Evolutionary conservation across 2,329 filamentous ascomycete genomes (phyloP), one percentile per base, ranked within the genome.

Genomic region (Penicillium thymicola): DNA sequence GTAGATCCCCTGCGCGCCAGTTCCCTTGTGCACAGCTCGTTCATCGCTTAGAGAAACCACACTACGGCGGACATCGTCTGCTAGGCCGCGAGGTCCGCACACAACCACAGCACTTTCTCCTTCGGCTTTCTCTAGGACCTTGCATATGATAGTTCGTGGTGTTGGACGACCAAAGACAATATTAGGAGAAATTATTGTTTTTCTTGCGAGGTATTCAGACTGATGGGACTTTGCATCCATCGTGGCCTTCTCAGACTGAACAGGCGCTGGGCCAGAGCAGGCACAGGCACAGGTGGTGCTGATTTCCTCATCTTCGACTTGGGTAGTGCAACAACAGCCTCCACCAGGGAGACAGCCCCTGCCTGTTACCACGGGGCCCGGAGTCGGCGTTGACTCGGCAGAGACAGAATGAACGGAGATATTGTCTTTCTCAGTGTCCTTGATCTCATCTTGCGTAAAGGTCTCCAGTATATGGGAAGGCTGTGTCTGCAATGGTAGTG

Each of bases 11-110:
- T 87, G 84, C 14, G 85, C 85, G 0, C 84, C 85, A 0, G 82
- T 87, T 2, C 85, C 85, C 68, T 88, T 88, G 63, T 87, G 85
- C 42, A 88, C 84, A 4, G 84, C 85, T 30, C 85, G 76, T 70
- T 88, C 85, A 67, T 89, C 85, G 61, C 83, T 85, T 41, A 88
- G 63, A 9, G 67, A 75, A 3, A 82, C 83, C 0, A 84, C 83
- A 54, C 75, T 79, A 14, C 76, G 78, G 55, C 84, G 78, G 5
- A 84, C 81, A 59, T 82, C 78, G n/a, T 79, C 76, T 4, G 81
- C 79, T 45, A 88, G 66, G 0, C 81, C 79, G 1, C 72, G 67
- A 0, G 84, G 84, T 14, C 85, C 85, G 64, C 86, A 88, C 0
- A 84, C 84, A 2, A 86, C 80, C 0, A 88, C 82, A 0, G 81